phyloP scores from a whole-genome alignment of 2,329 filamentous ascomycete species.

The Nemania sp. region DNA sequence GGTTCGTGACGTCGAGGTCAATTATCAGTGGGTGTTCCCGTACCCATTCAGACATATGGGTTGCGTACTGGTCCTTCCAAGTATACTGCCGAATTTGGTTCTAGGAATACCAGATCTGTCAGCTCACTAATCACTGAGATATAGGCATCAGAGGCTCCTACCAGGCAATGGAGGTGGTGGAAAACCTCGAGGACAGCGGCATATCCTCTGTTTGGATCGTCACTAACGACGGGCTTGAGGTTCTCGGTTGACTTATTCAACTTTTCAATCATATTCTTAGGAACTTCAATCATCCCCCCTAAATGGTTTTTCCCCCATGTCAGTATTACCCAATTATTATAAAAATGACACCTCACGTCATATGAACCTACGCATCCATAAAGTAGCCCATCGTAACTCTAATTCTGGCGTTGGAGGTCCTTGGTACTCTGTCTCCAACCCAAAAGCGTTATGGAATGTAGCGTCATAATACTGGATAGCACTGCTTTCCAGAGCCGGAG shows the following conservation, averaged over 20 bases:
- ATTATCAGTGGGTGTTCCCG: neutral
- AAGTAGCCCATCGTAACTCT: slow-evolving; percentile 4
- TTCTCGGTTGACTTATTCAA: slow-evolving; percentile 14
- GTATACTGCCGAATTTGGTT: slow-evolving; percentile 18
- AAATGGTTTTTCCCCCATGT: neutral
- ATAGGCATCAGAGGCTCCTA: neutral
- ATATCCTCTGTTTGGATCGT: slow-evolving; percentile 10
- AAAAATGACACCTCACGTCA: too few relatives aligned
- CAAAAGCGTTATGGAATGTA: slow-evolving; percentile 17
- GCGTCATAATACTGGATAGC: slow-evolving; percentile 14
- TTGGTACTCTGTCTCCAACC: neutral
- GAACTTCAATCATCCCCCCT: slow-evolving; percentile 8
- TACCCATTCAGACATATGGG: slow-evolving; percentile 6
- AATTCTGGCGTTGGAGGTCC: slow-evolving; percentile 10
- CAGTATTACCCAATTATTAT: neutral
- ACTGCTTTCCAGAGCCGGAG: slow-evolving; percentile 8
- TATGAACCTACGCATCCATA: slow-evolving; percentile 9
- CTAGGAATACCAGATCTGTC: neutral
- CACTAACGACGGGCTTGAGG: slow-evolving; percentile 4
- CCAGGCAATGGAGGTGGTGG: slow-evolving; percentile 18
- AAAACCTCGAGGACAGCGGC: slow-evolving; percentile 16
- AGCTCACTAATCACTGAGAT: too few relatives aligned
- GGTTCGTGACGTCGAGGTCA: slow-evolving; percentile 14
- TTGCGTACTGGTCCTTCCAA: slow-evolving; percentile 18
- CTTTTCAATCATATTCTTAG: neutral